Base-by-base conservation (phyloP, 306 rosid genomes). In the Vigna unguiculata region DNA sequence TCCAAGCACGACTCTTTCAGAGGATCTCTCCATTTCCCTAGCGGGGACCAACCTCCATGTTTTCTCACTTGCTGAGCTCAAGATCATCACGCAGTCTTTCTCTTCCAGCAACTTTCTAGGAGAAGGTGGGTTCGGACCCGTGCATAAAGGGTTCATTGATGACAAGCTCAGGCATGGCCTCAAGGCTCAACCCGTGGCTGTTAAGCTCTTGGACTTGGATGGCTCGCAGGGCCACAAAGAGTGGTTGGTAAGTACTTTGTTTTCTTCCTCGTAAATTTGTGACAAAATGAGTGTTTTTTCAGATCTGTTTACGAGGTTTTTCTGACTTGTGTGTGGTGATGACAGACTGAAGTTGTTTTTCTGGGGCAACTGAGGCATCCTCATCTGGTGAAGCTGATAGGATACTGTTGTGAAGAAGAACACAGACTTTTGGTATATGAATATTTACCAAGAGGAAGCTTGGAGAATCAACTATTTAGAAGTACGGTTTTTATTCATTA, bases 91-190 rank as follows among this genome's bases (percentile, higher is more conserved):
- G 0, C 96, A 94, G 58, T 81, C 22, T n/a, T 94, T 94, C 69
- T 88, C 98, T 7, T 81, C 97, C 0, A 85, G 86, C 53, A 94
- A 87, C 63, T 87, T 87, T 78, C 57, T 94, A 1, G 98, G 98
- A 0, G 98, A 90, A 84, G 98, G 98, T 8, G 97, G 97, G 65
- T 94, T 94, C 24, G 98, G 98, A 1, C 97, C 97, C 0, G 98
- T 94, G 5, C 93, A 94, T 47, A 94, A 94, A 43, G 98, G 98
- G 2, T 94, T 94, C 80, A 78, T 94, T 62, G 98, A 91, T 69
- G 98, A 94, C 74, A 94, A 84, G 84, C 80, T 91, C 7, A 84
- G 94, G 14, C 86, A 77, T 19, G 90, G 97, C 53, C 83, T 94
- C 51, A 84, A 87, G 72, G 96, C 98, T 69, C 97, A 91, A 67